A percentile compares a stretch with the other conserved stretches of the same genome.
Conservation (phyloP, 2,329 filamentous ascomycete genomes). For the Cytospora piceicola region DNA sequence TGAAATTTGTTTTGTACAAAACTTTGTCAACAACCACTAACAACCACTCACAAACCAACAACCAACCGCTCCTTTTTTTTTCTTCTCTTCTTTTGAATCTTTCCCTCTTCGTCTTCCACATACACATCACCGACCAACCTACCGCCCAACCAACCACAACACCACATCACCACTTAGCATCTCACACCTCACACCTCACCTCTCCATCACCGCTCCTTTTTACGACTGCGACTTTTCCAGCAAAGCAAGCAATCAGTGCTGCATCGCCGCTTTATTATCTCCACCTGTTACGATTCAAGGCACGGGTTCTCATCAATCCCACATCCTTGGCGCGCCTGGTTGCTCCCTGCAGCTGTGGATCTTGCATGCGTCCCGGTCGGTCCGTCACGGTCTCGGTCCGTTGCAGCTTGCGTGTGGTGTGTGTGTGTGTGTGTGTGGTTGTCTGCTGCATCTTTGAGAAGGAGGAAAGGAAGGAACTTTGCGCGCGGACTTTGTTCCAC, state of each 20-base stretch:
- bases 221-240: not conserved
- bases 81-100: not conserved
- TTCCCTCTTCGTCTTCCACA: not conserved
- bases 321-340: conserved; percentile 2
- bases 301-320: not conserved
- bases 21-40: too few species aligned
- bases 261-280: not conserved
- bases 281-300: not conserved
- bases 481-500: conserved; percentile 1
- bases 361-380: not conserved
- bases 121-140: too few species aligned
- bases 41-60: not conserved
- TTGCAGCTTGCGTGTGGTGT: not conserved
- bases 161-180: not conserved
- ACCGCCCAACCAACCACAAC: too few species aligned
- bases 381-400: not conserved
- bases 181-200: not conserved
- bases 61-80: not conserved
- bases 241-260: not conserved
- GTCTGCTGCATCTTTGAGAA: not conserved
- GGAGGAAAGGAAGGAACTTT: not conserved
- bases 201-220: not conserved
- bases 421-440: not conserved
- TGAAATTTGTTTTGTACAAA: not conserved
- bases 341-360: not conserved